These are phyloP conservation scores for Eragrostis curvula DNA, from an alignment of 176 grass and related monocot genomes.

Conservation along the genomic window DNA sequence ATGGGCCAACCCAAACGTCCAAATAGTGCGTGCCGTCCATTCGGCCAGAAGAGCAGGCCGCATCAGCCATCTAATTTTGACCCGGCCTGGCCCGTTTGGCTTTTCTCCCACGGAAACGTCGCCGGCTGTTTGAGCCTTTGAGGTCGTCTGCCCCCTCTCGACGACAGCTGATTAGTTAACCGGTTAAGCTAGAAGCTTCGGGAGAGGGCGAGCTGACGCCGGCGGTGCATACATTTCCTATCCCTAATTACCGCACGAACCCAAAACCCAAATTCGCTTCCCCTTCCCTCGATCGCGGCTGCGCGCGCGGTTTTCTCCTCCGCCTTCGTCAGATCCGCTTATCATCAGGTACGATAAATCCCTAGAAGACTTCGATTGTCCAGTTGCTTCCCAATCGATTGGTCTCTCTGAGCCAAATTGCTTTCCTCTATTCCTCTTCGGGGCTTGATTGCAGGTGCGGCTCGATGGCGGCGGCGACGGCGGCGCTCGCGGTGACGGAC, in stretches of 20 bases:
- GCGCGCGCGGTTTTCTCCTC: not conserved
- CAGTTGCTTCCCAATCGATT: too few species aligned
- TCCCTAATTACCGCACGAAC: not conserved
- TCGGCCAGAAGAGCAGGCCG: not conserved
- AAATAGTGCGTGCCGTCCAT: too few species aligned
- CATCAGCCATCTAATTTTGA: not conserved
- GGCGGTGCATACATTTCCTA: not conserved
- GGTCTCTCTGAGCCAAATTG: not conserved
- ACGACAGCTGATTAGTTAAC: not conserved
- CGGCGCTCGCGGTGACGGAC: constrained; percentile 69
- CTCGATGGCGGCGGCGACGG: constrained; percentile 39
- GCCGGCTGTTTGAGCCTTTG: too few species aligned
- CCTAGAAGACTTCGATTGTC: not conserved
- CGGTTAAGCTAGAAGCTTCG: constrained; percentile 1
- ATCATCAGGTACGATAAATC: not conserved
- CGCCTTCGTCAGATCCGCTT: not conserved
- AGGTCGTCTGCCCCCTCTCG: too few species aligned
- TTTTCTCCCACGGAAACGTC: too few species aligned
- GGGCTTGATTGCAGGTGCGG: not conserved
- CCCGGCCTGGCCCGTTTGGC: not conserved
- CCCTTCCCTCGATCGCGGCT: not conserved
- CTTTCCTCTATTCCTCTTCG: not conserved
- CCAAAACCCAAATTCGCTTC: constrained; percentile 19
- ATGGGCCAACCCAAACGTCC: too few species aligned
- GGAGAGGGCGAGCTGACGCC: not conserved